Evolutionary conservation across 1,139 yeast species (phyloP).

Genomic region (Lodderomyces metapsilosis): DNA sequence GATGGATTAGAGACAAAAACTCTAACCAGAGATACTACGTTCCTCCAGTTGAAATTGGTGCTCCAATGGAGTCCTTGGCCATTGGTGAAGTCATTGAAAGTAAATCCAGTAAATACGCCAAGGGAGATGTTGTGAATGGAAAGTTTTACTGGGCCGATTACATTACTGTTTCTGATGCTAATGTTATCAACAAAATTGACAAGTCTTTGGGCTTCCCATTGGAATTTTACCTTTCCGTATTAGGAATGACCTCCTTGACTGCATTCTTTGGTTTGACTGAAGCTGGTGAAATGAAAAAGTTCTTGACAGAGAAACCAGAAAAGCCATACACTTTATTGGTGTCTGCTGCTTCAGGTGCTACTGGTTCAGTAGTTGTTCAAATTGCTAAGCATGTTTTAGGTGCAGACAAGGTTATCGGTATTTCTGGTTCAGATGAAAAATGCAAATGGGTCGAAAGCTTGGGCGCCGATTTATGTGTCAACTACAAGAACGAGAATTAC

Average conservation of each 20-base stretch:
- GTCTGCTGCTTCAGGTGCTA: constrained; percentile 71
- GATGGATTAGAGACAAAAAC: constrained; percentile 50
- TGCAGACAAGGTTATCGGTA: constrained; percentile 59
- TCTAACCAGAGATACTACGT: constrained; percentile 45
- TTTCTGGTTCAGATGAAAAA: constrained; percentile 63
- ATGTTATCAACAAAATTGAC: constrained; percentile 25
- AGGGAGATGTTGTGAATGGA: constrained; percentile 44
- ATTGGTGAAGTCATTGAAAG: constrained; percentile 50
- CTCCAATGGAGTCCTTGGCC: constrained; percentile 50
- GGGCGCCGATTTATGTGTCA: constrained; percentile 55
- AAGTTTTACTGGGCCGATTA: constrained; percentile 32
- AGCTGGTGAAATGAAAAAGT: constrained; percentile 35
- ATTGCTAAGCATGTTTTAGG: constrained; percentile 54
- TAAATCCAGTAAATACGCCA: constrained; percentile 31
- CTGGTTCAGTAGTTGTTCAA: constrained; percentile 63
- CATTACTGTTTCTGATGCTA: constrained; percentile 19
- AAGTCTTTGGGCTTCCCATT: constrained; percentile 23
- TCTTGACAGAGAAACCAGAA: constrained; percentile 20
- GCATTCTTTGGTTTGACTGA: constrained; percentile 58
- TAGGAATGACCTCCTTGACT: constrained; percentile 61
- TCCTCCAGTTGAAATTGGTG: constrained; percentile 47
- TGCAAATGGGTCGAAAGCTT: constrained; percentile 52
- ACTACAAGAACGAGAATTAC: constrained; percentile 51
- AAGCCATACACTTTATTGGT: constrained; percentile 43
- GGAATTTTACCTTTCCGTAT: constrained; percentile 24